phyloP scores from a whole-genome alignment of 2,329 filamentous ascomycete species.

The Lasiodiplodia hormozganensis region DNA sequence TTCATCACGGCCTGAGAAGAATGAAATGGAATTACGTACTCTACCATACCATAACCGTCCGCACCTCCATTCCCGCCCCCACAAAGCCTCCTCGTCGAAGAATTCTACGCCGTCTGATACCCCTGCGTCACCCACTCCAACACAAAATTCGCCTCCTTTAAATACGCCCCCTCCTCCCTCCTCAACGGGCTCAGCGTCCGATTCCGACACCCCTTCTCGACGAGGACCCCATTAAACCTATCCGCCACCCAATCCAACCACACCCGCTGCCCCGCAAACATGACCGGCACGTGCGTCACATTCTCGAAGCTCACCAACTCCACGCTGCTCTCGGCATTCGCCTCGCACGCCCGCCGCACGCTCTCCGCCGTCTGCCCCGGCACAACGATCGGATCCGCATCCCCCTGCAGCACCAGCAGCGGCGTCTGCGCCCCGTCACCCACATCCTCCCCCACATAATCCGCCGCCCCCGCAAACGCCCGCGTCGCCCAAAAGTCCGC shows the following conservation, averaged over 20 bases:
- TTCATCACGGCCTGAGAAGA: too few species aligned
- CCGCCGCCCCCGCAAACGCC: not conserved
- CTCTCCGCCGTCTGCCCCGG: not conserved
- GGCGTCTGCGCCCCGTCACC: too few species aligned
- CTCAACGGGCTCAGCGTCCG: constrained; percentile 10
- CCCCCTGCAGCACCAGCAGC: constrained; percentile 16
- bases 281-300: constrained; percentile 40
- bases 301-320: constrained; percentile 36
- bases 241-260: constrained; percentile 43
- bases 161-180: not conserved
- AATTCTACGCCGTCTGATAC: not conserved
- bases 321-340: not conserved
- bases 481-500: not conserved
- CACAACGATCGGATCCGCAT: not conserved
- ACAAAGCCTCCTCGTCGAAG: not conserved
- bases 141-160: not conserved
- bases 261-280: constrained; percentile 39
- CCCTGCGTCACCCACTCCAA: not conserved
- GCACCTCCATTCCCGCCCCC: not conserved
- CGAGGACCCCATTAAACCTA: constrained; percentile 34
- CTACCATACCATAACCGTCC: not conserved
- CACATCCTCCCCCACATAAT: not conserved
- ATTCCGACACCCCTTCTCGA: not conserved
- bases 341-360: not conserved
- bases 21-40: not conserved